These are phyloP conservation scores for Nitzschia sp. DNA, from an alignment of 108 stramenopile genomes.

Conservation along the genomic window DNA sequence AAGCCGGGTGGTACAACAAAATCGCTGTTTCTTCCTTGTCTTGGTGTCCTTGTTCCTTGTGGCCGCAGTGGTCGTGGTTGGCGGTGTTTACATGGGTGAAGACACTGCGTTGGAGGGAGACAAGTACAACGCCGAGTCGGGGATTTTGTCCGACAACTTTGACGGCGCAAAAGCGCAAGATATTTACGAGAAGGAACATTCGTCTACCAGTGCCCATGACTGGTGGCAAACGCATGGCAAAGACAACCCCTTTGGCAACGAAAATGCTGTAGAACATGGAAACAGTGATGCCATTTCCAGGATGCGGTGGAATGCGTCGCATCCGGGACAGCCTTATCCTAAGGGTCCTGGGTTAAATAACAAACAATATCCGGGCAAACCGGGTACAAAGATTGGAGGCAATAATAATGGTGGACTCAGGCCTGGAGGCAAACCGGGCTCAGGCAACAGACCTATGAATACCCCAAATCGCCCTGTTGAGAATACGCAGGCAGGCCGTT, in stretches of 20 bases:
- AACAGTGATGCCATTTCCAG: conserved; percentile 2
- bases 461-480: background rate
- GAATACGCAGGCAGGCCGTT: background rate
- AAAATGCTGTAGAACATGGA: background rate
- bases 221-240: background rate
- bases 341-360: background rate
- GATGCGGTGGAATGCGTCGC: conserved; percentile 4
- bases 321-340: conserved; percentile 13
- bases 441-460: background rate
- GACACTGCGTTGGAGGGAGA: background rate
- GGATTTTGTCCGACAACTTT: conserved; percentile 47
- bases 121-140: conserved; percentile 17
- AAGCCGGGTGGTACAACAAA: conserved; percentile 32
- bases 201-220: conserved; percentile 10
- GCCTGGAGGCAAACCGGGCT: background rate
- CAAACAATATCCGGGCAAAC: background rate
- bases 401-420: background rate
- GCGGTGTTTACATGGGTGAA: conserved; percentile 38
- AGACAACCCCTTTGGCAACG: background rate
- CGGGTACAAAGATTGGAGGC: background rate
- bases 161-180: conserved; percentile 43
- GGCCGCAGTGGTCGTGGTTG: conserved; percentile 21
- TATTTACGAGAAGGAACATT: background rate
- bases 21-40: conserved; percentile 43
- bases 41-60: conserved; percentile 15